Evolutionary conservation across 2,329 filamentous ascomycete species (phyloP), one percentile per base, ranked within the genome.

Genomic region (Cryphonectria carpinicola): DNA sequence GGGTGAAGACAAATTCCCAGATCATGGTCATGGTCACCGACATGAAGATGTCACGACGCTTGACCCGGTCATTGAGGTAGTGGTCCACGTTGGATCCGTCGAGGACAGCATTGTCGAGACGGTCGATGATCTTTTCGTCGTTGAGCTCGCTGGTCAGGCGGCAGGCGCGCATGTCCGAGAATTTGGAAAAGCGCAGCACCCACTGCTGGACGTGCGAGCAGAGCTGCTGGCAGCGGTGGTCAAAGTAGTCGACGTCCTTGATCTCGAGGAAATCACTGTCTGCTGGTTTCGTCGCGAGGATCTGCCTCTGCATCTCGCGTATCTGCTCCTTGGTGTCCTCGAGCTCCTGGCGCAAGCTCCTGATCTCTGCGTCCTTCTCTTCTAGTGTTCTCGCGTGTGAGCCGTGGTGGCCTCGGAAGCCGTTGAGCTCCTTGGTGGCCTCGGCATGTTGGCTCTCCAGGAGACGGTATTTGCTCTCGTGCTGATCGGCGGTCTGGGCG

Each of bases 11-110:
- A 78, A 97, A 98, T 81, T 99, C 96, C 95, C 95, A 99, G 66
- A 99, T 91, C 94, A 99, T 98, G 73, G 93, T 96, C 95, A 98
- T 98, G 69, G 95, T 93, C 81, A 99, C 94, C 52, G 94, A 96
- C 94, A 98, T 98, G 86, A 99, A 98, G 71, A 98, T 91, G 80
- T 98, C 95, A 72, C 95, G 90, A 72, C 96, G 91, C 77, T 89
- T 91, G 68, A 98, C 92, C 54, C 97, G 93, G 80, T 99, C 95
- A 74, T 88, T 88, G 65, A 99, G 90, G 78, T 97, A 96, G 70
- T 86, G 84, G 81, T 98, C 94, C 73, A 97, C 94, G 78, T 98
- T 95, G 62, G 94, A 94, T 73, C 95, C 96, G 81, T 99, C 97
- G 37, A 99, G 87, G 68, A 99, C 90, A 72, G 94, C 90, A 80